Base-by-base conservation (phyloP, 148 eudicot species). In the Persicaria maculosa region DNA sequence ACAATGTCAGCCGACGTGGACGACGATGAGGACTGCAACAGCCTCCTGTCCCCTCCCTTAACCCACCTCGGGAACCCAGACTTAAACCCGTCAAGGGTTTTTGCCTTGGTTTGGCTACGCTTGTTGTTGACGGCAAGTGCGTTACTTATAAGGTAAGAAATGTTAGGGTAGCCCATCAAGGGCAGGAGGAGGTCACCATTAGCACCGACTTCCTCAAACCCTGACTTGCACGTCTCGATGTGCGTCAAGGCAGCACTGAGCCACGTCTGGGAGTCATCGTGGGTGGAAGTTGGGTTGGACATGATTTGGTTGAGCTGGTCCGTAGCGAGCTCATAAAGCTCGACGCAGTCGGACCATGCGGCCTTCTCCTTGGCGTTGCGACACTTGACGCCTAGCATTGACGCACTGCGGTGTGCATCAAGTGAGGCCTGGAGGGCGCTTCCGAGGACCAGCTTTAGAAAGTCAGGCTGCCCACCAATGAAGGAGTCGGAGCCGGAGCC, bases 211-310 rank as follows among this genome's bases (percentile, higher is more conserved):
- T 91, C 92, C 5, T 2, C 4, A 47, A 88, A 91, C 73, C 94
- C 92, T 8, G 68, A 40, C 19, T n/a, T 74, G 81, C 98, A 91
- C 2, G 94, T 89, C 72, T 89, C 86, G 46, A 86, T 84, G 64
- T 86, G 78, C 45, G 97, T 93, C 14, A 93, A 74, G 43, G 93
- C 89, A 1, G 92, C 74, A 81, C 94, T 91, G 3, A 93, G 94
- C 91, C 89, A 91, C 4, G 97, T 91, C 40, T 93, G 97, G 1
- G 80, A 19, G 19, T 93, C 97, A 7, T 44, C 80, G 3, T 75
- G 47, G 10, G 82, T 72, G 53, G 74, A 79, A 7, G 15, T 71
- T 36, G 75, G 46, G 58, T 70, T 57, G 5, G 79, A 48, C 3
- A 79, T 67, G 1, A 88, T 89, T 16, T 67, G 71, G 88, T 85